Base-by-base conservation (phyloP, 805 yeast genomes). In the Pichia californica region DNA sequence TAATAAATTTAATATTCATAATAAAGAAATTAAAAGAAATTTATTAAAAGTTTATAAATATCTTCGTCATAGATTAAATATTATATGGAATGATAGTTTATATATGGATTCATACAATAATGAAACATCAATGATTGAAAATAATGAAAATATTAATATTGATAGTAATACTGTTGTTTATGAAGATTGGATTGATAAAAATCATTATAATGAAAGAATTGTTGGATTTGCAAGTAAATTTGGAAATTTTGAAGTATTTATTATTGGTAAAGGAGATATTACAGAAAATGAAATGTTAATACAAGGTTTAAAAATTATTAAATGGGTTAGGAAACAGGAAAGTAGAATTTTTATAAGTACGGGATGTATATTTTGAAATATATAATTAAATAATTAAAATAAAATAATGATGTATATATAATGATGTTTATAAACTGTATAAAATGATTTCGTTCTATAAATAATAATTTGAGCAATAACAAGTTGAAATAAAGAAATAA, bases 261-360 rank as follows among this genome's bases (percentile, higher is more conserved):
- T 82, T 38, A 69, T 81, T 14, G 72, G 82, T 20, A 60, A 57
- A 39, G 81, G 82, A n/a, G 76, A 79, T 1, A 56, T 68, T 8
- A 71, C 78, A 15, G 71, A 74, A 35, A 77, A 80, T 34, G 69
- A 73, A 0, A 62, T 88, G 46, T 73, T 83, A 14, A 66, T 66
- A 18, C 78, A 86, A 47, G 81, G 88, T 31, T 70, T 78, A 40
- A 68, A 70, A 18, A 76, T 88, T 13, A 78, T 84, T 8, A 70
- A 70, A 38, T 89, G 96, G 96, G 81, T 94, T 52, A 71, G 75
- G 47, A 77, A 71, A 49, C 75, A 85, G 51, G 83, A 83, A 49
- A 78, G 77, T 41, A 66, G 93, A 31, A 58, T 88, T 29, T 88
- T 87, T 58, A 77, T 83, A 10, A 76, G 78, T 19, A 37, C 33